Evolutionary conservation across 2,329 filamentous ascomycete species (phyloP), one percentile per base, ranked within the genome.

Genomic region (Penicillium sp.): DNA sequence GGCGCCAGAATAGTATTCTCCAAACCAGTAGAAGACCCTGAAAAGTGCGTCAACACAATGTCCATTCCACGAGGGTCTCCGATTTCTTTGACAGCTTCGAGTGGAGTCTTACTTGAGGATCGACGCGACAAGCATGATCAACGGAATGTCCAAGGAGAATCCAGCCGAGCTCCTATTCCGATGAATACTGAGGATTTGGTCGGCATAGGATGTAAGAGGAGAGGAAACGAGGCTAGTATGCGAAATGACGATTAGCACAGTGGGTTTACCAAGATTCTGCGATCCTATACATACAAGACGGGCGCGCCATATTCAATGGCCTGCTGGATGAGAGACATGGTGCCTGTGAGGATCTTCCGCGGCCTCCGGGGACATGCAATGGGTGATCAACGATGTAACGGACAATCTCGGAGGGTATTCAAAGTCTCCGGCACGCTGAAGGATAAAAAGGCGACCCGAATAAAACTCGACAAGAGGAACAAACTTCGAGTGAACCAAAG

Each of bases 101-200:
- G 24, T 18, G 8, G 41, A 29, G 24, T 49, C 54, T 58, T 65
- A 81, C 79, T 85, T 85, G 15, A 84, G 65, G 50, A 84, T 82
- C 32, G 81, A 83, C 29, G 82, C 78, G 49, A 82, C 73, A 15
- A 85, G 78, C 82, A 85, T 85, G 56, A 85, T 85, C 59, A 85
- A 68, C 13, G 82, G 82, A 32, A 85, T 84, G 61, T 86, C 82
- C 58, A 86, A 72, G 13, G 81, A 84, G 68, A 86, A 86, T 28
- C 82, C 82, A 29, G 78, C 78, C 3, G 81, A 84, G 49, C 74
- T 80, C 58, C 79, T 76, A 50, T 70, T 77, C 56, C 76, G 77
- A 68, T 84, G 78, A 62, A 85, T 85, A 58, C 78, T 81, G 65
- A 81, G 76, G 63, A 85, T 85, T 64, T 86, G 82, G 66, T 86